Evolutionary conservation across 2,329 filamentous ascomycete species (phyloP).

Genomic region (Fusarium pseudocircinatum): DNA sequence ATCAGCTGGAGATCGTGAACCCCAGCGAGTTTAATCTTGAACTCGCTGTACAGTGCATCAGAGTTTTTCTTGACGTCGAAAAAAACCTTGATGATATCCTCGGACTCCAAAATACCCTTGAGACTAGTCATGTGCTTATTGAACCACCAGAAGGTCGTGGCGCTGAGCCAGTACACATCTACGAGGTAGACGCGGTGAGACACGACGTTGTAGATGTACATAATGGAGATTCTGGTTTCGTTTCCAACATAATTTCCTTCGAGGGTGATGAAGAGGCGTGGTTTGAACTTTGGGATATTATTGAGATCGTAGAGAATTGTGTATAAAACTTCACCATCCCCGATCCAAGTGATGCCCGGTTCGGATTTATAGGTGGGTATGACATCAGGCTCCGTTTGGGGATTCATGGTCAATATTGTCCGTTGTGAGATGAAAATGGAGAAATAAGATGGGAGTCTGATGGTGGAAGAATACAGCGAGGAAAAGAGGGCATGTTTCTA

Average conservation of each 20-base stretch:
- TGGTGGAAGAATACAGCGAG: rapidly evolving
- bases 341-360: neutral
- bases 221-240: neutral
- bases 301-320: neutral
- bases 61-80: neutral
- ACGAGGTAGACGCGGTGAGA: neutral
- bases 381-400: neutral
- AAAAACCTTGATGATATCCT: neutral
- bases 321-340: neutral
- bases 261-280: neutral
- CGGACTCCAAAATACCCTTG: neutral
- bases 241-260: neutral
- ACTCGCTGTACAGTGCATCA: neutral
- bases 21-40: neutral
- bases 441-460: too few relatives aligned
- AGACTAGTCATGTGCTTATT: neutral
- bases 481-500: neutral
- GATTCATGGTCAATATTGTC: neutral
- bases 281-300: neutral
- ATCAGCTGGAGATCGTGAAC: conserved; percentile 5
- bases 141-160: neutral
- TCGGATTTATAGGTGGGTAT: neutral
- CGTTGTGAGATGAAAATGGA: neutral
- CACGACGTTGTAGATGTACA: neutral
- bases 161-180: neutral